phyloP scores from a whole-genome alignment of 352 stramenopile species.

The Globisporangium radiosum region DNA sequence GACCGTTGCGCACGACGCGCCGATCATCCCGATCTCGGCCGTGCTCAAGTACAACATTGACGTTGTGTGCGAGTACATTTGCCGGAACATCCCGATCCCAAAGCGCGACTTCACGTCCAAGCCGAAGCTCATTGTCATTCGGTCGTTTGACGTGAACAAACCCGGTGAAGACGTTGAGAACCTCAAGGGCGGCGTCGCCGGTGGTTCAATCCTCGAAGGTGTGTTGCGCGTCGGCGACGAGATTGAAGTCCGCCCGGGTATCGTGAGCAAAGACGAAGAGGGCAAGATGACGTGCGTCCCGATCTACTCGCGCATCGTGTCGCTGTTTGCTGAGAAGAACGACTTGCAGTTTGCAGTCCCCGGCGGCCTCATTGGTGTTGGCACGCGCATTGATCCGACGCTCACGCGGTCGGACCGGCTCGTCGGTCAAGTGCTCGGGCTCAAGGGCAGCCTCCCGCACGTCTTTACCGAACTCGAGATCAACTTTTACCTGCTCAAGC shows the following conservation, averaged over 20 bases:
- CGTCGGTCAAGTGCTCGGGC: slow-evolving; percentile 97
- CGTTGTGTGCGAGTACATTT: slow-evolving; percentile 99
- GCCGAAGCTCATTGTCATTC: slow-evolving; percentile 99
- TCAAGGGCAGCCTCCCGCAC: slow-evolving; percentile 96
- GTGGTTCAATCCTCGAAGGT: slow-evolving; percentile 94
- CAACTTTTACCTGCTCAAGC: slow-evolving; percentile 99
- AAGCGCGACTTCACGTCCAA: slow-evolving; percentile 97
- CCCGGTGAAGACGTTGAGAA: slow-evolving; percentile 98
- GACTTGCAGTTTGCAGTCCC: slow-evolving; percentile 98
- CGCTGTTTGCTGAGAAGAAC: slow-evolving; percentile 99
- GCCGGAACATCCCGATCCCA: slow-evolving; percentile 98
- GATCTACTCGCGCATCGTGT: slow-evolving; percentile 94
- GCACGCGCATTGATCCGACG: slow-evolving; percentile 98
- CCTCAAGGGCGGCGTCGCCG: slow-evolving; percentile 91
- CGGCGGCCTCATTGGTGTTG: slow-evolving; percentile 99
- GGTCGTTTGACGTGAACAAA: slow-evolving; percentile 99
- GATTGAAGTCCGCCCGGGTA: slow-evolving; percentile 99
- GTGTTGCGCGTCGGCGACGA: slow-evolving; percentile 97
- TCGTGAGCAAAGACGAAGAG: slow-evolving; percentile 97
- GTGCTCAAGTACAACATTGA: slow-evolving; percentile 99
- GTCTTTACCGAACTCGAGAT: slow-evolving; percentile 99
- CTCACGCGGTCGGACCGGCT: slow-evolving; percentile 98
- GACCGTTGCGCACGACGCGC: slow-evolving; percentile 93
- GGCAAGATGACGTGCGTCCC: slow-evolving; percentile 93
- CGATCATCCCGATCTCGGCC: slow-evolving; percentile 99